These are phyloP conservation scores for Arthrobotrys sphaeroides DNA, from an alignment of 2,329 filamentous ascomycete genomes.

Conservation along the genomic window DNA sequence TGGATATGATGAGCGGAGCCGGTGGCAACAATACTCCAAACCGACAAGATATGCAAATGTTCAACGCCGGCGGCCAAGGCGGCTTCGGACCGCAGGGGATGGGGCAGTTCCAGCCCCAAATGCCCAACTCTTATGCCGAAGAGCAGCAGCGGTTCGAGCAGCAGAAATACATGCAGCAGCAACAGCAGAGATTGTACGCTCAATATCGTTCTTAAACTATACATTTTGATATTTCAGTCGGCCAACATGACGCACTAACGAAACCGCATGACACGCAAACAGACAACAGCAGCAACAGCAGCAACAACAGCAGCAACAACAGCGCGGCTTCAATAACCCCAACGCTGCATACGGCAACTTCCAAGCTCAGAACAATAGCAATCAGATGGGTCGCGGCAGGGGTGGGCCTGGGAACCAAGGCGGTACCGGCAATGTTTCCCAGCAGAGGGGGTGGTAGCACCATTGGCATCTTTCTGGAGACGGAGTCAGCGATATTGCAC, in stretches of 20 bases:
- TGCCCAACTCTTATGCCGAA: conserved; percentile 37
- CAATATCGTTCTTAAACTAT: conserved; percentile 53
- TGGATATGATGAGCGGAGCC: conserved; percentile 49
- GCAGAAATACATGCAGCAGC: conserved; percentile 54
- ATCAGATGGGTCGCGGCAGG: conserved; percentile 50
- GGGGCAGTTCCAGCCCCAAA: conserved; percentile 37
- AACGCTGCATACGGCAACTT: conserved; percentile 50
- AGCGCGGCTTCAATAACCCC: conserved; percentile 41
- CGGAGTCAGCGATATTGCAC: conserved; percentile 27
- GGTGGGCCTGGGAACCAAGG: conserved; percentile 46
- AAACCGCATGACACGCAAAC: conserved; percentile 18
- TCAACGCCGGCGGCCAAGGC: conserved; percentile 41
- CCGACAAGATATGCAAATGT: conserved; percentile 53
- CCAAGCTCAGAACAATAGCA: conserved; percentile 30
- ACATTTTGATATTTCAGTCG: conserved; percentile 22
- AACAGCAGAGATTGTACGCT: conserved; percentile 53
- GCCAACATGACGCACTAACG: conserved; percentile 23
- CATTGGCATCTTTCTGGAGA: conserved; percentile 45
- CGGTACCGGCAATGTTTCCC: conserved; percentile 48
- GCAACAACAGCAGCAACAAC: conserved; percentile 22
- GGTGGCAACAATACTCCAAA: conserved; percentile 48
- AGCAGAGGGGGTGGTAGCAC: conserved; percentile 53
- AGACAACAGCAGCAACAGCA: conserved; percentile 39
- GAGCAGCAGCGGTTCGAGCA: conserved; percentile 52
- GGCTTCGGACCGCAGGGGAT: conserved; percentile 46